Base-by-base conservation (phyloP, 257 asterid genomes). In the Rubia yunnanensis region DNA sequence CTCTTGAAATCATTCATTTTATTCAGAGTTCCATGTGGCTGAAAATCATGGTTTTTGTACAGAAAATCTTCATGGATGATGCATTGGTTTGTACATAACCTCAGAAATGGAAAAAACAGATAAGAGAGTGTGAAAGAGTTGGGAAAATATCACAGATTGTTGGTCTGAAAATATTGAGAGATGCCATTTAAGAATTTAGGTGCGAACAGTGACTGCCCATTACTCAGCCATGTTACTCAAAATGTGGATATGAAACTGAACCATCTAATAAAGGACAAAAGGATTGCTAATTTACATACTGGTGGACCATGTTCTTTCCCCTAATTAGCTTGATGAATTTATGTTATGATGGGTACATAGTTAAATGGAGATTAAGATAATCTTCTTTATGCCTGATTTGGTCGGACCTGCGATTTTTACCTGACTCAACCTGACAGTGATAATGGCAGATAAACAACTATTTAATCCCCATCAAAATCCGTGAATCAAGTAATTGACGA, bases 121-220 rank as follows among this genome's bases (percentile, higher is more conserved):
- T 36, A 10, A 44, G 52, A 50, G n/a, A 14, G 50, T 52, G 28
- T 24, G 24, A 24, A 20, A 17, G 63, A 28, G 63, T 4, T 36
- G 7, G 1, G 36, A 41, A 36, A 50, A 4, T 23, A 30, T 52
- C 69, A 52, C 57, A 50, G 50, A 24, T 70, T 39, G 49, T 30
- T 36, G 41, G 41, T 17, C 44, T 44, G 53, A 20, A 49, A 20
- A 64, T 31, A 65, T 48, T 44, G 34, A 65, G 60, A 41, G 26
- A 32, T 65, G 7, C 49, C 71, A 72, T 72, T 61, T 66, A 72
- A 48, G 67, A 72, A 34, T 49, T 59, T 72, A 72, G 72, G 68
- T 72, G 64, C 35, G 68, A 65, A 72, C 11, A 48, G 63, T 14
- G 72, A 66, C 72, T 48, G 55, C 57, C 57, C 72, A 65, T 72